These are phyloP conservation scores for Exobasidium rhododendri DNA, from an alignment of 1,284 basidiomycete species.

Conservation along the genomic window DNA sequence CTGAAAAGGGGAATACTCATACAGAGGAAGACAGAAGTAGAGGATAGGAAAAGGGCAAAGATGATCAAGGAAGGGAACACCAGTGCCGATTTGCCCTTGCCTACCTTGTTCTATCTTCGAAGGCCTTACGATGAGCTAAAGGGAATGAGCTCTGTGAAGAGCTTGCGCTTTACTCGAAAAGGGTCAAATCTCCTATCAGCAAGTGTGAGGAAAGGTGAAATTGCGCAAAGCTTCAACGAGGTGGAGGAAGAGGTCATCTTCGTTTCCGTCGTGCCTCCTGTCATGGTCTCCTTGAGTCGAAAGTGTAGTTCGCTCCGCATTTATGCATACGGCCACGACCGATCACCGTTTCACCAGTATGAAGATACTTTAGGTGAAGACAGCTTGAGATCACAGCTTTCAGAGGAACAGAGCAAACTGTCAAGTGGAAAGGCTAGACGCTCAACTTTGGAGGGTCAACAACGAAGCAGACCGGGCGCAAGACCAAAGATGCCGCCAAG, in stretches of 20 bases:
- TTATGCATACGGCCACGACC: slow-evolving; percentile 7
- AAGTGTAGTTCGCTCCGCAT: neutral
- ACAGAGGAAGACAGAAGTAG: slow-evolving; percentile 31
- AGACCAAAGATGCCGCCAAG: neutral
- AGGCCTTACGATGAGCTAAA: slow-evolving; percentile 39
- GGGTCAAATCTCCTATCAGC: neutral
- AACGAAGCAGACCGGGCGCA: neutral
- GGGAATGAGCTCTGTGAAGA: slow-evolving; percentile 20
- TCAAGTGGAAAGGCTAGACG: neutral
- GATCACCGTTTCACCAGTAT: neutral
- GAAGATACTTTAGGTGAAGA: neutral
- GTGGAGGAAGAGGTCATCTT: slow-evolving; percentile 6
- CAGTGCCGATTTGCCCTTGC: slow-evolving; percentile 10
- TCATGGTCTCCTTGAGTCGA: neutral
- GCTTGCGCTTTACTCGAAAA: neutral
- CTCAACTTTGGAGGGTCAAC: neutral
- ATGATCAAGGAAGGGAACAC: neutral
- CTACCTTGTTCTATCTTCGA: slow-evolving; percentile 42
- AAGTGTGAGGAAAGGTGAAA: neutral
- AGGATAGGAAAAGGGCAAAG: slow-evolving; percentile 18
- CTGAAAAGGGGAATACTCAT: slow-evolving; percentile 35
- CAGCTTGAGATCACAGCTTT: neutral
- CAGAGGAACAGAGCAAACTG: too few species aligned
- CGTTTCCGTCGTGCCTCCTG: neutral
- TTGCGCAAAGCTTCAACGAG: neutral